phyloP scores from a whole-genome alignment of 768 basidiomycete species.

The Xerocomellus dryophilus region DNA sequence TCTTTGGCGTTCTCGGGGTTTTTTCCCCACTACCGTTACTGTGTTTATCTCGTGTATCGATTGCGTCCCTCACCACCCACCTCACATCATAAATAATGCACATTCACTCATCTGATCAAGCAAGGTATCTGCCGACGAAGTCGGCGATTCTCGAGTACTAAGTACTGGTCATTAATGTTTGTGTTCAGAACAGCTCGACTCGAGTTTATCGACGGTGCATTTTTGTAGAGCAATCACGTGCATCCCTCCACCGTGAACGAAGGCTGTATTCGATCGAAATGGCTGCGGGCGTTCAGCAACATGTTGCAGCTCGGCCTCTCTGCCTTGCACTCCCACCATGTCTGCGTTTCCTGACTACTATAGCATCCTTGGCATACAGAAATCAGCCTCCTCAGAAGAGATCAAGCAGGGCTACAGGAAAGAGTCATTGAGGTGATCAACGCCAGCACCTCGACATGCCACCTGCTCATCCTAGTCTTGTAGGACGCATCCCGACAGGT shows the following conservation, averaged over 20 bases:
- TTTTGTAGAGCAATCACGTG: slow-evolving; percentile 17
- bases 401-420: slow-evolving; percentile 75
- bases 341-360: slow-evolving; percentile 82
- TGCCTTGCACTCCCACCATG: slow-evolving; percentile 42
- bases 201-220: too few relatives aligned
- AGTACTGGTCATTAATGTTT: not conserved
- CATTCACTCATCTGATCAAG: too few relatives aligned
- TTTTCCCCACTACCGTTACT: too few relatives aligned
- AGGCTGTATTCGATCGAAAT: not conserved
- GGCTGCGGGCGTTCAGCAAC: slow-evolving; percentile 9
- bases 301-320: slow-evolving; percentile 7
- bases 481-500: slow-evolving; percentile 88
- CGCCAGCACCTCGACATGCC: not conserved
- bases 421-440: slow-evolving; percentile 64
- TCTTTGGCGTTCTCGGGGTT: too few relatives aligned
- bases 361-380: slow-evolving; percentile 51
- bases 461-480: slow-evolving; percentile 17
- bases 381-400: slow-evolving; percentile 64
- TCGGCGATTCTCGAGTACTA: too few relatives aligned
- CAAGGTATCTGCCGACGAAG: too few relatives aligned
- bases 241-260: not conserved
- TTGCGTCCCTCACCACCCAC: too few relatives aligned
- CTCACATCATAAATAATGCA: too few relatives aligned
- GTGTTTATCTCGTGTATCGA: too few relatives aligned
- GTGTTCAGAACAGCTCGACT: not conserved